Evolutionary conservation across 2,329 filamentous ascomycete species (phyloP).

Genomic region (Calycina herbarum): DNA sequence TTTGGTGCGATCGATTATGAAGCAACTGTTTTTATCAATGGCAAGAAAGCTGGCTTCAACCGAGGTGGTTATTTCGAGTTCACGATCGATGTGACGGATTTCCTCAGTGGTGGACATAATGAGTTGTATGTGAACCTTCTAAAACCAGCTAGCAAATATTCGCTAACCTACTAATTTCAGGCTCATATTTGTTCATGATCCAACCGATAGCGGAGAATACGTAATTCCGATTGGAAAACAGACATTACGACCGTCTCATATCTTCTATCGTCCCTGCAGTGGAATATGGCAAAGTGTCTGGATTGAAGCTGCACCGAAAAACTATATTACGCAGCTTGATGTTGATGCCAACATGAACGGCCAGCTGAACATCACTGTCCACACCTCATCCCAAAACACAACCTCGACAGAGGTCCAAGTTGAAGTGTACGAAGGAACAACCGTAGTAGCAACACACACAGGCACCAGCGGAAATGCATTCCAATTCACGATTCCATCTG

Average conservation of each 20-base stretch:
- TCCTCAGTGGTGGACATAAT: constrained; percentile 45
- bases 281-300: constrained; percentile 76
- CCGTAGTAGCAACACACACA: constrained; percentile 36
- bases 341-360: constrained; percentile 54
- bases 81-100: constrained; percentile 56
- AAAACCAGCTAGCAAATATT: not conserved
- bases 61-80: constrained; percentile 64
- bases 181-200: constrained; percentile 66
- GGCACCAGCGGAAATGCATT: constrained; percentile 52
- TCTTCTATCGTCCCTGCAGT: constrained; percentile 71
- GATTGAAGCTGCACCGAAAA: constrained; percentile 61
- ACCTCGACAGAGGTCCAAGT: constrained; percentile 28
- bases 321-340: constrained; percentile 49
- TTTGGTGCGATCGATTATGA: constrained; percentile 54
- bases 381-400: constrained; percentile 43
- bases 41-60: constrained; percentile 51
- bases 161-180: constrained; percentile 37
- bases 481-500: constrained; percentile 53
- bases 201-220: constrained; percentile 56
- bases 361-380: constrained; percentile 54
- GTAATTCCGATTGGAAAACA: constrained; percentile 69
- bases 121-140: constrained; percentile 40
- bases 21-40: constrained; percentile 58
- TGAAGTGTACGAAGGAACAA: constrained; percentile 13
- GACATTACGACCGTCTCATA: constrained; percentile 48